Base-by-base conservation (phyloP, 257 asterid genomes). In the Gentiana straminea region DNA sequence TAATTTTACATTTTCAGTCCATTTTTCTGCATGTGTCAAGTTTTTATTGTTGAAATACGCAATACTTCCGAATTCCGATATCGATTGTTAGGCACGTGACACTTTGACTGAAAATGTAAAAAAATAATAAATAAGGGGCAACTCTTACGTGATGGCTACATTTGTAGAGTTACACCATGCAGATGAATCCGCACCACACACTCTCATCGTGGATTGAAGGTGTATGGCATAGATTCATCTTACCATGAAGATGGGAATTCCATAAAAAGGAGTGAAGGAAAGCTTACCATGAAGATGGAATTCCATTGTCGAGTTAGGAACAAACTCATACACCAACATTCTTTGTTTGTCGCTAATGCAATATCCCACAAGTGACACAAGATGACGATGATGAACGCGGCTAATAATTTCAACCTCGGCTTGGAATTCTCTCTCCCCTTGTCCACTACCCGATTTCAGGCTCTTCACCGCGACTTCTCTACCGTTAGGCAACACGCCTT, bases 351-450 rank as follows among this genome's bases (percentile, higher is more conserved):
- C 73, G 12, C 80, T 75, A 65, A 90, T 90, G 75, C 94, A 90
- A 66, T 86, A 90, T 8, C 98, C 98, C 33, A 90, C 96, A 37
- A 90, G 96, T 33, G 96, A 84, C 12, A 90, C 98, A 13, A 90
- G 95, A 61, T 90, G 96, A 10, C 94, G 93, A 66, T 90, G 98
- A 62, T 90, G 98, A 51, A 86, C 95, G 8, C 98, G 92, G 68
- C 94, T 90, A 68, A 90, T 90, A 67, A 86, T 90, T 38, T 86
- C 98, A 4, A 90, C 98, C 80, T 90, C 98, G 10, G 96, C 98
- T 62, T 84, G 96, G 62, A 90, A 90, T 54, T 90, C 98, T 6
- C 98, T 65, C 58, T 90, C 98, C 1, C 98, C 96, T 58, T 90
- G 98, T 4, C 98, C 98, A 46, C 98, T 86, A 10, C 96, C 98